Evolutionary conservation across 176 grass and related monocot species (phyloP).

Genomic region (Tillandsia fasciculata): DNA sequence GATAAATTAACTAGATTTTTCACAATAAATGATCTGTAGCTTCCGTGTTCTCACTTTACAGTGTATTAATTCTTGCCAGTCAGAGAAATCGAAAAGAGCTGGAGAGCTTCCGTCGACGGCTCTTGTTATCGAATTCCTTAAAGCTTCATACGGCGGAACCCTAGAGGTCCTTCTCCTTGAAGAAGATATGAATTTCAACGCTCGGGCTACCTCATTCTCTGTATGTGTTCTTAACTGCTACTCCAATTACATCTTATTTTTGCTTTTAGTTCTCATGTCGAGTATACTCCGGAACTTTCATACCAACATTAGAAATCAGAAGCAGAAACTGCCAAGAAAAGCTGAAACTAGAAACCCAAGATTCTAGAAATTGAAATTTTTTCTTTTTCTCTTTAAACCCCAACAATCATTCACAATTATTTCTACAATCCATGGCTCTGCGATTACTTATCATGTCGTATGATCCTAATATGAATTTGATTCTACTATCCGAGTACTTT

Average conservation of each 20-base stretch:
- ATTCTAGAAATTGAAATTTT: too few species aligned
- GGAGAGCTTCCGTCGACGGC: conserved; percentile 53
- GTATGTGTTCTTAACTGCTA: conserved; percentile 20
- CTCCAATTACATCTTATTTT: too few species aligned
- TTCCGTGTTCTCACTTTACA: neutral
- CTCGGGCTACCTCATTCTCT: conserved; percentile 54
- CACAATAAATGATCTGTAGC: neutral
- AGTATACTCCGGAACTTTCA: too few species aligned
- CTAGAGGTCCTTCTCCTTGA: conserved; percentile 63
- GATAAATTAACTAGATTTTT: neutral
- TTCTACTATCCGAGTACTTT: neutral
- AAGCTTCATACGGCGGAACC: conserved; percentile 42
- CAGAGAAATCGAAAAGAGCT: conserved; percentile 63
- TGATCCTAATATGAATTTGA: neutral
- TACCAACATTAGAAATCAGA: too few species aligned
- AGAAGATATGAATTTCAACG: conserved; percentile 93
- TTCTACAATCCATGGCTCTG: too few species aligned
- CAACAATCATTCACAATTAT: too few species aligned
- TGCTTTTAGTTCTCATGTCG: too few species aligned
- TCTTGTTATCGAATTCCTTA: conserved; percentile 48
- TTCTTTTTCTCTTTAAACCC: too few species aligned
- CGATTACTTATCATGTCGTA: too few species aligned
- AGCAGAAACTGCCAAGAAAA: too few species aligned
- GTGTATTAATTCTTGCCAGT: conserved; percentile 34
- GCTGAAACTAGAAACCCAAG: too few species aligned